These are phyloP conservation scores for Argentina anserina DNA, from an alignment of 306 rosid genomes.

Conservation along the genomic window DNA sequence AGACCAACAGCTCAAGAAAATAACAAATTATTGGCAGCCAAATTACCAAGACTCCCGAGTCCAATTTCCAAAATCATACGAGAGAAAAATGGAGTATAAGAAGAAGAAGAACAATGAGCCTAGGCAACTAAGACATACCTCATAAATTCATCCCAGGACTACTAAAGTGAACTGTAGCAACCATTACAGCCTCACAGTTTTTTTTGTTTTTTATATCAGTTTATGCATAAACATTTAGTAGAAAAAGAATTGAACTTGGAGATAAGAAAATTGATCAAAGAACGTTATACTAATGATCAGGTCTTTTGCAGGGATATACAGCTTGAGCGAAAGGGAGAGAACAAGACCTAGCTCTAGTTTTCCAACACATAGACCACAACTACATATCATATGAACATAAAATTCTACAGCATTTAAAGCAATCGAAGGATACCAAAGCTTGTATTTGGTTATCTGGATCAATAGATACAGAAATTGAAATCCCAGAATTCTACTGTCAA, in stretches of 20 bases:
- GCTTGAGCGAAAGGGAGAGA: background rate
- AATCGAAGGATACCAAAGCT: background rate
- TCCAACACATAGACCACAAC: background rate
- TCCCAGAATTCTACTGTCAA: background rate
- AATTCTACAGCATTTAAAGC: background rate
- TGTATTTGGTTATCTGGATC: background rate
- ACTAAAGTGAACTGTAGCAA: background rate
- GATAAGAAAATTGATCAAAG: background rate
- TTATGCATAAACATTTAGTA: background rate
- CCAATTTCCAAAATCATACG: background rate
- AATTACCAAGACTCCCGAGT: background rate
- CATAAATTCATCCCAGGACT: background rate
- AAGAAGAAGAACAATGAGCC: background rate
- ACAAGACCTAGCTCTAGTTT: background rate
- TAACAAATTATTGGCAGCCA: conserved; percentile 21
- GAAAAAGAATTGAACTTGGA: background rate
- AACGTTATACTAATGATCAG: background rate
- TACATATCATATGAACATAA: background rate
- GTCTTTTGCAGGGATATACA: background rate
- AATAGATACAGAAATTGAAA: background rate
- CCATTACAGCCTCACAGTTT: background rate
- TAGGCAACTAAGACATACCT: background rate
- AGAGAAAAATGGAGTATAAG: background rate
- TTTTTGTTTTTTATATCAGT: too few species aligned
- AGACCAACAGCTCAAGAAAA: conserved; percentile 35